Evolutionary conservation across 352 stramenopile genomes (phyloP).

Genomic region (Globisporangium parvum): DNA sequence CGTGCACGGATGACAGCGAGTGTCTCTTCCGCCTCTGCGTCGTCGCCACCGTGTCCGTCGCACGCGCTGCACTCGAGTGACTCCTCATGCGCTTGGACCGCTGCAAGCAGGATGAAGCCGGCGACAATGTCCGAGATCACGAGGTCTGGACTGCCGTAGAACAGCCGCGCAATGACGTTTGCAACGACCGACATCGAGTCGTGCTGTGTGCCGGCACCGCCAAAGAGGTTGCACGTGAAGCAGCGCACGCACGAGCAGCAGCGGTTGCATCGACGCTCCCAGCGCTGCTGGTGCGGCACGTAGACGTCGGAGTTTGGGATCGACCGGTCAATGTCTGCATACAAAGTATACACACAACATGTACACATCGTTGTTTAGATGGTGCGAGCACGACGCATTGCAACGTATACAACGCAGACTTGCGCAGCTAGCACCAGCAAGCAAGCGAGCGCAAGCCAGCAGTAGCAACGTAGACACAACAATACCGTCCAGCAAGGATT

Average conservation of each 20-base stretch:
- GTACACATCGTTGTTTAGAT: background rate
- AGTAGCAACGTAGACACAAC: slow-evolving; percentile 7
- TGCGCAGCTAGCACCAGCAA: background rate
- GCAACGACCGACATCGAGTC: slow-evolving; percentile 87
- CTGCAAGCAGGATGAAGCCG: slow-evolving; percentile 73
- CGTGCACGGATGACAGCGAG: slow-evolving; percentile 44
- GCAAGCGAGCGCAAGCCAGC: slow-evolving; percentile 5
- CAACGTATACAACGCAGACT: background rate
- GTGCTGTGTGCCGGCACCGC: slow-evolving; percentile 72
- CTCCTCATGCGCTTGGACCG: slow-evolving; percentile 77
- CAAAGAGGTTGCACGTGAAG: slow-evolving; percentile 86
- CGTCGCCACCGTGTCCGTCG: slow-evolving; percentile 16
- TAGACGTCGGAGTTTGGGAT: slow-evolving; percentile 79
- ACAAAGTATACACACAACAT: slow-evolving; percentile 8
- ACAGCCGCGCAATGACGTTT: slow-evolving; percentile 78
- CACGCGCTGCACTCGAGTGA: slow-evolving; percentile 24
- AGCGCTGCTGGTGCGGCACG: slow-evolving; percentile 68
- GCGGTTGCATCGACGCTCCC: slow-evolving; percentile 68
- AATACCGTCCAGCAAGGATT: slow-evolving; percentile 75
- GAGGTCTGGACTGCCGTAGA: slow-evolving; percentile 82
- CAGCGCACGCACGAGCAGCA: slow-evolving; percentile 80
- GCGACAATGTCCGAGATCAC: slow-evolving; percentile 87
- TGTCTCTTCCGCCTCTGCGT: slow-evolving; percentile 36
- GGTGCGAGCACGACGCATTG: too few species aligned
- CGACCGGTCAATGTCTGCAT: slow-evolving; percentile 39